Conservation (phyloP, 805 yeast species). For the Saccharomycodes ludwigii region DNA sequence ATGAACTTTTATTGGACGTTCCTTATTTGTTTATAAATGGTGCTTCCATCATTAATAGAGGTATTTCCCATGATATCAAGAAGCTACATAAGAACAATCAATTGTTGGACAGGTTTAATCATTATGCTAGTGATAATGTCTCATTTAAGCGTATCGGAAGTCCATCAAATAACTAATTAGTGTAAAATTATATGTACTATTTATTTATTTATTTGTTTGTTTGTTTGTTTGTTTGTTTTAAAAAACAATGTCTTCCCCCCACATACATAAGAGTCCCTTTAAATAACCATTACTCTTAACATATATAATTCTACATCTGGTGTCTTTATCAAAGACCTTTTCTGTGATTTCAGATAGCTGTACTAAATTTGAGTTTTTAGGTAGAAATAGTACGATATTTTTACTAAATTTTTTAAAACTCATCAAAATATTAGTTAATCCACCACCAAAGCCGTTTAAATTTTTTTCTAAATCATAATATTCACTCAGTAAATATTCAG, state of each 20-base stretch:
- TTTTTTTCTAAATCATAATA: conserved; percentile 34
- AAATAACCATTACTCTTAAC: conserved; percentile 29
- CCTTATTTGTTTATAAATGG: conserved; percentile 20
- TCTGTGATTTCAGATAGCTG: conserved; percentile 39
- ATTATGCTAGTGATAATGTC: conserved; percentile 13
- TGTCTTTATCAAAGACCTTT: conserved; percentile 31
- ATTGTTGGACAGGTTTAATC: conserved; percentile 11
- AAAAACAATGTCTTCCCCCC: conserved; percentile 39
- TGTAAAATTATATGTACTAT: conserved; percentile 6
- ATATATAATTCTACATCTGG: conserved; percentile 34
- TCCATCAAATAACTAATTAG: conserved; percentile 16
- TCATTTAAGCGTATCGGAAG: conserved; percentile 11
- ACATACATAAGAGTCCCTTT: conserved; percentile 46
- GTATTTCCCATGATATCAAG: conserved; percentile 10
- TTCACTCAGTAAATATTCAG: conserved; percentile 33
- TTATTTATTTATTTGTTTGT: neutral
- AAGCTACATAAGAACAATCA: conserved; percentile 10
- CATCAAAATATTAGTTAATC: conserved; percentile 31
- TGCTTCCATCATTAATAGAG: conserved; percentile 11
- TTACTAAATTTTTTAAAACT: conserved; percentile 29
- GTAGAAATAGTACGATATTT: conserved; percentile 50
- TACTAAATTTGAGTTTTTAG: conserved; percentile 42
- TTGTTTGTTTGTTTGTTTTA: conserved; percentile 2
- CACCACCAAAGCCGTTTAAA: conserved; percentile 33
- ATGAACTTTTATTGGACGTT: conserved; percentile 1